Evolutionary conservation across 345 rosid genomes (phyloP).

Genomic region (Erodium maritimum): DNA sequence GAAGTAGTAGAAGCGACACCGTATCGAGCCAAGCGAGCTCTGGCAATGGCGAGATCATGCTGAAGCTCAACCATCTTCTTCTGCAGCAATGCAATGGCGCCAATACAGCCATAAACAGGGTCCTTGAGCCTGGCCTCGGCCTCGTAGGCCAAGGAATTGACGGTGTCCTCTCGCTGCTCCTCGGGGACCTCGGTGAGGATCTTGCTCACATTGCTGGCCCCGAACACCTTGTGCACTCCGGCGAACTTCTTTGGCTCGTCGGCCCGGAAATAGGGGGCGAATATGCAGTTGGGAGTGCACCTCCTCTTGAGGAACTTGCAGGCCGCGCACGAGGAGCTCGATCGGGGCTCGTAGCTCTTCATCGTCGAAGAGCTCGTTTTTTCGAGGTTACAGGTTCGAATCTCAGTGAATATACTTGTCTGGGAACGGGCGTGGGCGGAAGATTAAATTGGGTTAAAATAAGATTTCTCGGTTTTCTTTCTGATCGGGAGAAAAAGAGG

Average conservation of each 20-base stretch:
- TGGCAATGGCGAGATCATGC: constrained; percentile 63
- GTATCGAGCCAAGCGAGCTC: constrained; percentile 49
- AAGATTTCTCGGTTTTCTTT: too few relatives aligned
- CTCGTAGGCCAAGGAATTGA: constrained; percentile 73
- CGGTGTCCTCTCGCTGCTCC: constrained; percentile 85
- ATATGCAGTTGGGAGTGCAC: constrained; percentile 70
- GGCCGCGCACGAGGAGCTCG: constrained; percentile 75
- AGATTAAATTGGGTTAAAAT: too few relatives aligned
- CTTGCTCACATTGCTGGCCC: constrained; percentile 95
- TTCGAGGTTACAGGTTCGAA: too few relatives aligned
- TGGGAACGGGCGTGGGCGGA: too few relatives aligned
- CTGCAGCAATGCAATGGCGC: constrained; percentile 72
- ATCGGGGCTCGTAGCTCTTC: constrained; percentile 28
- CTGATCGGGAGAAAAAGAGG: too few relatives aligned
- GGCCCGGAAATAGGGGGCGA: constrained; percentile 75
- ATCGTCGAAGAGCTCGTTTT: too few relatives aligned
- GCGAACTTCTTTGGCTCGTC: constrained; percentile 68
- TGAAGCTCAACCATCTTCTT: constrained; percentile 67
- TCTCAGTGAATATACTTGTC: too few relatives aligned
- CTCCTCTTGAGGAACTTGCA: constrained; percentile 81
- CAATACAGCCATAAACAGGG: constrained; percentile 91
- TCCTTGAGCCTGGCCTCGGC: constrained; percentile 87
- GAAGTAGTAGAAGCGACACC: neutral
- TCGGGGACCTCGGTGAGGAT: constrained; percentile 71
- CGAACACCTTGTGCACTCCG: constrained; percentile 85